Percentiles rank a stretch among this genome's conserved stretches.
Conservation (phyloP, 1,284 basidiomycete genomes). For the Tausonia pullulans region DNA sequence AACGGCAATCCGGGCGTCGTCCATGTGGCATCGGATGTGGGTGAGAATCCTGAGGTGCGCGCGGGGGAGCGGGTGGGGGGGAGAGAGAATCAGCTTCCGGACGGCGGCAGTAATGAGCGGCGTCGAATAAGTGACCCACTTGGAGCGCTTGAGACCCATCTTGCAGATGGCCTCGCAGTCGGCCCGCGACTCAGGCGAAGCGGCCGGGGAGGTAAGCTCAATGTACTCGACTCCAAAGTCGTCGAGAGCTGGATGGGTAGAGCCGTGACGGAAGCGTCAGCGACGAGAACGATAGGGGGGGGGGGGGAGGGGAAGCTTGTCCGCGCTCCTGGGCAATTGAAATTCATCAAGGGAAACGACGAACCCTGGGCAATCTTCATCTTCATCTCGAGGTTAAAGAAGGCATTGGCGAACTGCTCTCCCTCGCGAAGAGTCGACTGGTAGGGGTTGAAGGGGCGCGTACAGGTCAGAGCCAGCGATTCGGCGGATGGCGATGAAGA, state of each 20-base stretch:
- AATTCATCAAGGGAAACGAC: not conserved
- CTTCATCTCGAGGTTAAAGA: conserved; percentile 52
- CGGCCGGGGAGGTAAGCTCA: conserved; percentile 95
- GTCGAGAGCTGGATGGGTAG: conserved; percentile 51
- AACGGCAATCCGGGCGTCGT: conserved; percentile 95
- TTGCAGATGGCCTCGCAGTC: conserved; percentile 99
- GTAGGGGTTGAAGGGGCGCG: conserved; percentile 50
- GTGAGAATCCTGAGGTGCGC: conserved; percentile 74
- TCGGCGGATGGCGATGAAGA: not conserved
- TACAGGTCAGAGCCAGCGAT: no score
- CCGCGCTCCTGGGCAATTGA: not conserved
- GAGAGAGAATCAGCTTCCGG: not conserved
- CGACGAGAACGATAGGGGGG: not conserved
- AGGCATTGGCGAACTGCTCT: conserved; percentile 98
- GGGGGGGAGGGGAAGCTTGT: not conserved
- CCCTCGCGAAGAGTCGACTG: conserved; percentile 96
- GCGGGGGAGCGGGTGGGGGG: not conserved
- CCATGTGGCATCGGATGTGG: conserved; percentile 99
- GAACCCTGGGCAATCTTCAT: conserved; percentile 88
- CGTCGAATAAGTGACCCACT: conserved; percentile 18
- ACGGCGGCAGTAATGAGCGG: not conserved
- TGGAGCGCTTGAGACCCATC: conserved; percentile 73
- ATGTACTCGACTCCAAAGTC: conserved; percentile 99
- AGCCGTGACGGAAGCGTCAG: not conserved
- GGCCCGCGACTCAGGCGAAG: conserved; percentile 85